These are phyloP conservation scores for Nitzschia palea DNA, from an alignment of 108 stramenopile genomes.

Conservation along the genomic window DNA sequence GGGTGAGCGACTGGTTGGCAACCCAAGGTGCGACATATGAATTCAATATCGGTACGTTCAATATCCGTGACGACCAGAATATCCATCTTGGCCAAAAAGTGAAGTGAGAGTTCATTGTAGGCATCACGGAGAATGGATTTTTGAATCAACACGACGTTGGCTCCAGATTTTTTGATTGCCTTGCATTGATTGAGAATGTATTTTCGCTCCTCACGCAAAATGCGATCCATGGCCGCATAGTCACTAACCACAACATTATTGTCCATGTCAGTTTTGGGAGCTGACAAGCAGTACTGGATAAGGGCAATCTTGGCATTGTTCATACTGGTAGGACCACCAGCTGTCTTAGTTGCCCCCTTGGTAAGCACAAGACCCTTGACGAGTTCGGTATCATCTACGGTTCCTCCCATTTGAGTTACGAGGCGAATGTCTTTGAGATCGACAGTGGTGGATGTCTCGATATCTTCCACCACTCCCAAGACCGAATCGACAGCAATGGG, in stretches of 20 bases:
- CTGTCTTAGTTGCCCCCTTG: conserved; percentile 91
- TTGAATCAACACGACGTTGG: conserved; percentile 98
- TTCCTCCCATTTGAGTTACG: conserved; percentile 97
- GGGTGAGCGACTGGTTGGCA: conserved; percentile 95
- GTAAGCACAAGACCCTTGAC: conserved; percentile 94
- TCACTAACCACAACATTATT: conserved; percentile 98
- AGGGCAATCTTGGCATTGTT: conserved; percentile 96
- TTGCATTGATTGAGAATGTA: conserved; percentile 95
- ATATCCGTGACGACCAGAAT: conserved; percentile 99
- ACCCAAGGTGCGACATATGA: conserved; percentile 94
- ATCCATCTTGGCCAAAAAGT: conserved; percentile 98
- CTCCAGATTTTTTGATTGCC: conserved; percentile 96
- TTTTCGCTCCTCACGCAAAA: conserved; percentile 97
- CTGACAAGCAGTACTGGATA: conserved; percentile 96
- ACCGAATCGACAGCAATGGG: conserved; percentile 99
- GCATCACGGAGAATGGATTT: conserved; percentile 98
- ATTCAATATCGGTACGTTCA: conserved; percentile 94
- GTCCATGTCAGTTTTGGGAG: conserved; percentile 99
- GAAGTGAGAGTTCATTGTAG: conserved; percentile 98
- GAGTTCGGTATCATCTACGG: conserved; percentile 99
- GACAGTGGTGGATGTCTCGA: conserved; percentile 77
- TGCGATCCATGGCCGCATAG: conserved; percentile 99
- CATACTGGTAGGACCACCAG: conserved; percentile 91
- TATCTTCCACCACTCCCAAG: conserved; percentile 80
- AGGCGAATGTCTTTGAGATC: conserved; percentile 97